These are phyloP conservation scores for Exophiala viscosa DNA, from an alignment of 2,329 filamentous ascomycete genomes.

Conservation along the genomic window DNA sequence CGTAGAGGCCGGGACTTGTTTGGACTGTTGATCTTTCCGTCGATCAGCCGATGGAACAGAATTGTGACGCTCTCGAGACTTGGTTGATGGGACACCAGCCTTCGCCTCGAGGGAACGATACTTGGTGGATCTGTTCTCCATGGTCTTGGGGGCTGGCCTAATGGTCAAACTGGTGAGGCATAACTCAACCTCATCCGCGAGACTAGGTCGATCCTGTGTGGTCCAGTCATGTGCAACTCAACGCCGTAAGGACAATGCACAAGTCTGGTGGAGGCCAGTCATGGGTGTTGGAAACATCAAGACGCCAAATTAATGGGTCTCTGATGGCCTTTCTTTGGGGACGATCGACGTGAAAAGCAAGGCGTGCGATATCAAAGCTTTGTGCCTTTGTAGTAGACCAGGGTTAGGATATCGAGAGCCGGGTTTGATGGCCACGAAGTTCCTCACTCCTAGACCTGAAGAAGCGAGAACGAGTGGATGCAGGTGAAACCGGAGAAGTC, in stretches of 20 bases:
- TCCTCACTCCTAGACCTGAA: neutral
- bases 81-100: constrained; percentile 16
- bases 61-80: constrained; percentile 26
- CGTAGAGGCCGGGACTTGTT: constrained; percentile 18
- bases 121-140: constrained; percentile 27
- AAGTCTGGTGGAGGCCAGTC: constrained; percentile 10
- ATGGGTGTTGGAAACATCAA: constrained; percentile 20
- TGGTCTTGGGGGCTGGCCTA: constrained; percentile 13
- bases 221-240: neutral
- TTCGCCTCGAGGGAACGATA: constrained; percentile 27
- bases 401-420: neutral
- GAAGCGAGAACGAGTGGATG: constrained; percentile 1
- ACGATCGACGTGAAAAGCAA: neutral
- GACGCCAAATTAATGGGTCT: constrained; percentile 26
- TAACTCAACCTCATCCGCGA: constrained; percentile 10
- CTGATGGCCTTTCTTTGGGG: neutral
- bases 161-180: neutral
- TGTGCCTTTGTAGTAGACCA: constrained; percentile 4
- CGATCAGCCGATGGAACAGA: constrained; percentile 24
- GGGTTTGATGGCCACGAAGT: neutral
- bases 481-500: constrained; percentile 3
- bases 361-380: constrained; percentile 4
- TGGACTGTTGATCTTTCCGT: constrained; percentile 20
- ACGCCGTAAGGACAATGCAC: constrained; percentile 4
- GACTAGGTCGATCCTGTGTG: constrained; percentile 7